These are phyloP conservation scores for Alectoria sarmentosa DNA, from an alignment of 495 filamentous ascomycete genomes.

Conservation along the genomic window DNA sequence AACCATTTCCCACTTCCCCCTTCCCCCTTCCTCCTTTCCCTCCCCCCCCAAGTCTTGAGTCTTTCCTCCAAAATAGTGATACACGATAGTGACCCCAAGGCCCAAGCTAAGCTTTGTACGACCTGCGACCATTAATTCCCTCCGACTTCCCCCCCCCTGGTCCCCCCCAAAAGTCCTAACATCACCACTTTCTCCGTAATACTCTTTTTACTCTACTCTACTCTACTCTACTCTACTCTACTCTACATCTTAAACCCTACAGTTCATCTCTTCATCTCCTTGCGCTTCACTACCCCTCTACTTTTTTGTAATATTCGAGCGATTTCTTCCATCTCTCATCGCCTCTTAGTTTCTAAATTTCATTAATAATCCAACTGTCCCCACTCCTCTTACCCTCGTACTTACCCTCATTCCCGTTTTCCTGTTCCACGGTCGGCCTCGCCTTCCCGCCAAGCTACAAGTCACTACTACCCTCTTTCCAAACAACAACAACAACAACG, in stretches of 20 bases:
- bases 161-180: neutral
- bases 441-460: conserved; percentile 16
- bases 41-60: no score
- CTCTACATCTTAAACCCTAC: neutral
- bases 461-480: conserved; percentile 11
- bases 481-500: no score
- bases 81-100: no score
- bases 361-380: conserved; percentile 13
- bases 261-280: conserved; percentile 9
- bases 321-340: conserved; percentile 1
- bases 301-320: conserved; percentile 8
- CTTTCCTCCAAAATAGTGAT: no score
- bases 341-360: neutral
- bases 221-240: no score
- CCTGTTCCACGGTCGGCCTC: conserved; percentile 18
- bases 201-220: no score
- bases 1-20: no score
- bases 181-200: no score
- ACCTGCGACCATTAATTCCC: no score
- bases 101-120: no score
- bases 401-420: neutral
- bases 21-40: no score
- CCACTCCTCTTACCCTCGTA: neutral
- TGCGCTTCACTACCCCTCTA: conserved; percentile 10
- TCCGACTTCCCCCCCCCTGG: no score